Base-by-base conservation (phyloP, 805 yeast genomes). In the Spathaspora sp. region DNA sequence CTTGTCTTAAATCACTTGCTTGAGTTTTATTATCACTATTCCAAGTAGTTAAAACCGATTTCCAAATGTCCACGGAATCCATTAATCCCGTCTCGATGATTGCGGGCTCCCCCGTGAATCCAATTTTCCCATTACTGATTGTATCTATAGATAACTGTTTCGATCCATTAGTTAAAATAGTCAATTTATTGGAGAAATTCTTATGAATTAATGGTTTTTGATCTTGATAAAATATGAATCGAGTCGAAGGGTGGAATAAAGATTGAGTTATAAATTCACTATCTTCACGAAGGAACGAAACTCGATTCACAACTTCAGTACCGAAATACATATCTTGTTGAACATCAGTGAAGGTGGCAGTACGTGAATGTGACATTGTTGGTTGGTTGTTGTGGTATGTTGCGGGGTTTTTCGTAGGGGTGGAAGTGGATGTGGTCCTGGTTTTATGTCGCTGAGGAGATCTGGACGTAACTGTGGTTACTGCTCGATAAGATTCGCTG, bases 221-320 rank as follows among this genome's bases (percentile, higher is more conserved):
- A 31, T 58, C 55, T 2, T 60, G 56, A 55, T 63, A 72, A 45
- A 81, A 77, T 2, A 86, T 61, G 52, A 85, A 79, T 48, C 80
- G 66, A 1, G 89, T 68, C 2, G 76, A 65, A 2, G 75, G 69
- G 53, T 79, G 80, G 19, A 55, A 56, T 17, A 80, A 64, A 5
- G 83, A 79, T 42, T 63, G 60, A 47, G 67, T 56, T 32, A 86
- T 75, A 57, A 83, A 84, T 28, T 71, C 77, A 16, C 66, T 44
- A 61, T 86, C 81, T 20, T 80, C 80, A 38, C 93, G 68, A 47
- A 86, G 67, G 57, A 85, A 87, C 16, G 86, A 79, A 5, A 86
- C 80, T 52, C 93, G 68, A 63, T 86, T 84, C 51, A 87, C 69
- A 5, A 79, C 81, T 53, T 75, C 81, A 14, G 77, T 77, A 18